Conservation (phyloP, 495 filamentous ascomycete species). For the Hypoxylon lienhwacheense region DNA sequence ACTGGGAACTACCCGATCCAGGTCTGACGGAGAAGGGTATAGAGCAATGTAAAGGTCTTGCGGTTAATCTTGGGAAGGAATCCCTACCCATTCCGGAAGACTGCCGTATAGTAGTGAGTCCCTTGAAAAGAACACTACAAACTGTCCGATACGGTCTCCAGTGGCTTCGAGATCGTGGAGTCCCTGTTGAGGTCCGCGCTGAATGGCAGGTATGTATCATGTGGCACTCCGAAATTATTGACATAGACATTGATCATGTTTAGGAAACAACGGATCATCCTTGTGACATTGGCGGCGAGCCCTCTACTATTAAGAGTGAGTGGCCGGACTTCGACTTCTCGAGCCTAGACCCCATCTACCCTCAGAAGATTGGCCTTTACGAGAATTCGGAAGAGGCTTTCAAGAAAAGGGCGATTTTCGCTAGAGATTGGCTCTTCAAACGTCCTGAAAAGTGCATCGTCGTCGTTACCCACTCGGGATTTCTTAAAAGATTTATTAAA, state of each 20-base stretch:
- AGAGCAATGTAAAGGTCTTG: constrained; percentile 31
- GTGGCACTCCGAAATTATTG: not conserved
- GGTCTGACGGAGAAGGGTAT: constrained; percentile 32
- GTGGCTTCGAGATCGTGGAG: constrained; percentile 47
- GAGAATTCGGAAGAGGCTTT: constrained; percentile 46
- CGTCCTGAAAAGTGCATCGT: constrained; percentile 56
- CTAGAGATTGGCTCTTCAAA: constrained; percentile 45
- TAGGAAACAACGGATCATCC: constrained; percentile 57
- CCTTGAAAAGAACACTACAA: constrained; percentile 54
- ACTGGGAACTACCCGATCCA: constrained; percentile 35
- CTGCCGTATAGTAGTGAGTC: constrained; percentile 53
- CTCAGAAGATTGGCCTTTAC: constrained; percentile 51
- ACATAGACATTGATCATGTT: constrained; percentile 2
- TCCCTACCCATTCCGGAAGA: constrained; percentile 43
- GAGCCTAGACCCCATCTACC: constrained; percentile 50
- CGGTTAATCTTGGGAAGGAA: constrained; percentile 23
- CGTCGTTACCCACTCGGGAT: constrained; percentile 56
- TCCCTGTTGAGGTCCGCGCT: constrained; percentile 48
- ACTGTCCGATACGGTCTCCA: constrained; percentile 48
- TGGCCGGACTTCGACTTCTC: constrained; percentile 53
- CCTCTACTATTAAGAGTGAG: constrained; percentile 39
- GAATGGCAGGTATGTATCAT: constrained; percentile 52
- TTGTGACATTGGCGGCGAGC: constrained; percentile 52
- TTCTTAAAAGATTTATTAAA: constrained; percentile 45
- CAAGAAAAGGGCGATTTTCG: constrained; percentile 44